A percentile compares a stretch with the other conserved stretches of the same genome.
These are phyloP conservation scores for Moesziomyces sp. DNA, from an alignment of 1,284 basidiomycete species.

Conservation along the genomic window DNA sequence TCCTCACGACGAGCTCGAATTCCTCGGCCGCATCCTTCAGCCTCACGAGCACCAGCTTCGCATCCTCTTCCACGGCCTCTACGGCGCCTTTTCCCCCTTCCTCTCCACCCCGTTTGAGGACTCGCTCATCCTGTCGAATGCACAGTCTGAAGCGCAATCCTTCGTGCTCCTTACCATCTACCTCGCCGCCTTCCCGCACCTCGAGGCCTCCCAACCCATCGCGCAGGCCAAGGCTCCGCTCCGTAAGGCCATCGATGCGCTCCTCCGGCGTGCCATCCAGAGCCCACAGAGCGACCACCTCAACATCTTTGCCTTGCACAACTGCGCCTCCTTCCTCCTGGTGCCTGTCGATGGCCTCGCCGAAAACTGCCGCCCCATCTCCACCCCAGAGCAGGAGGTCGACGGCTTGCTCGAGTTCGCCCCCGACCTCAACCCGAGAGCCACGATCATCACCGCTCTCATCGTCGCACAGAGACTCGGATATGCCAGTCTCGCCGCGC, in stretches of 20 bases:
- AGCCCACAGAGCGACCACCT: constrained; percentile 24
- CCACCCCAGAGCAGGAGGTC: constrained; percentile 29
- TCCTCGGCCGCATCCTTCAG: constrained; percentile 13
- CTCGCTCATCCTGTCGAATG: constrained; percentile 21
- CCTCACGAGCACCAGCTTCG: constrained; percentile 23
- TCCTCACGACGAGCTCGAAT: constrained; percentile 26
- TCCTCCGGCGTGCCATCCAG: constrained; percentile 34
- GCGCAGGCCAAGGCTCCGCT: constrained; percentile 10
- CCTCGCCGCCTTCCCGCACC: constrained; percentile 31
- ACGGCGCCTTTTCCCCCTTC: constrained; percentile 36
- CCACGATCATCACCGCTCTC: constrained; percentile 39
- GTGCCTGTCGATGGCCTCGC: constrained; percentile 37
- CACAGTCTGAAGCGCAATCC: constrained; percentile 25
- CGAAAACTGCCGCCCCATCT: constrained; percentile 16
- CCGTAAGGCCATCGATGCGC: constrained; percentile 31
- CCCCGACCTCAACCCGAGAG: constrained; percentile 34
- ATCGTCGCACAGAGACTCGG: constrained; percentile 29
- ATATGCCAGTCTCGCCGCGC: constrained; percentile 25
- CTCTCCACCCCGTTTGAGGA: constrained; percentile 35
- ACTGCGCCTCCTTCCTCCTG: constrained; percentile 37
- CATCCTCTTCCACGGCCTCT: constrained; percentile 36
- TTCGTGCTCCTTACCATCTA: constrained; percentile 40
- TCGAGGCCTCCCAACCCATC: constrained; percentile 19
- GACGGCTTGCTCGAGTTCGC: constrained; percentile 40
- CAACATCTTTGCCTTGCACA: constrained; percentile 43